Base-by-base conservation (phyloP, 2,329 filamentous ascomycete genomes). In the Paecilomyces sp. region DNA sequence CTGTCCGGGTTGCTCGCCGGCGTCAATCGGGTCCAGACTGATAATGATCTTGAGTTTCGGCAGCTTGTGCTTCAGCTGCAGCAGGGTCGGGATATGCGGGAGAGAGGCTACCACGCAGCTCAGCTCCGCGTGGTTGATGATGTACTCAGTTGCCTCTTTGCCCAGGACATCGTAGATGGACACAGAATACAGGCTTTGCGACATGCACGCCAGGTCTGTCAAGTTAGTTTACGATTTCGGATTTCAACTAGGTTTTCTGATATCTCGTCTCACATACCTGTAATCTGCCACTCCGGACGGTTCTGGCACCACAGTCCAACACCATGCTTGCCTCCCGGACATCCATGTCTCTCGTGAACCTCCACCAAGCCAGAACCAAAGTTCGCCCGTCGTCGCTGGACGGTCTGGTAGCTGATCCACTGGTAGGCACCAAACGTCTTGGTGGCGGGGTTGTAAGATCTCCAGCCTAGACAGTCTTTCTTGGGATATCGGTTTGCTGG, bases 141-240 rank as follows among this genome's bases (percentile, higher is more conserved):
- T 97, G 78, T 90, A 97, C 77, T 97, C 92, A 60, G 90, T 92
- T 2, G 92, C 86, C 66, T 96, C 91, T 12, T 93, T 88, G 9
- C 93, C 93, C 4, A 99, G 85, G 12, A 93, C 97, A 76, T 97
- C 94, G 80, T 99, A 99, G 56, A 99, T 88, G 4, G 93, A 96
- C 58, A 99, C 92, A 24, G 89, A 90, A 77, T 83, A 97, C 31
- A 97, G 85, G 7, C 88, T 85, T 75, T 97, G 94, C 12, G 92
- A 94, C 78, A 90, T 86, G 72, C 90, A 88, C 47, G 86, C 94
- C 70, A 97, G 79, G 80, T 97, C 93, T 91, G 59, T 24, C 18
- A 54, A 54, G 18, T n/a, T 9, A 58, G 33, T 18, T 11, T 5
- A 55, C 47, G 22, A 36, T 50, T 30, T 33, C 54, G 30, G 57